Conservation (phyloP, 805 yeast genomes). For the Myxozyma kluyveri region DNA sequence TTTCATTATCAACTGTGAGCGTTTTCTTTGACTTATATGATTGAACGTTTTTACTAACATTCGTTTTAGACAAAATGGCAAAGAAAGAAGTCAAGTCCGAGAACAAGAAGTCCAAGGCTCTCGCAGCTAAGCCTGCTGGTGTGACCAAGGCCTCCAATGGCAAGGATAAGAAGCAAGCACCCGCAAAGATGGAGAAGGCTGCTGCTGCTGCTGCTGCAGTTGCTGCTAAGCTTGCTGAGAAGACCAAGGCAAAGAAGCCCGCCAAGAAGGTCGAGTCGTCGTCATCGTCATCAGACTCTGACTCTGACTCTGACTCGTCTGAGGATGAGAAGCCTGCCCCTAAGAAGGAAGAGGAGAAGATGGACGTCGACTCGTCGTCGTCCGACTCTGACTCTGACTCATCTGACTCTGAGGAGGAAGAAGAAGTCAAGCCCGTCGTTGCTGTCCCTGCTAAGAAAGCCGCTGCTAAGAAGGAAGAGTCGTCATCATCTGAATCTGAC, state of each 20-base stretch:
- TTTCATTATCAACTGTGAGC: too few relatives aligned
- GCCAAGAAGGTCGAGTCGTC: slow-evolving; percentile 11
- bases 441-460: slow-evolving; percentile 1
- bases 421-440: too few relatives aligned
- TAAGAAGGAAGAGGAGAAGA: slow-evolving; percentile 22
- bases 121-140: slow-evolving; percentile 29
- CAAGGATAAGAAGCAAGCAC: slow-evolving; percentile 26
- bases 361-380: slow-evolving; percentile 8
- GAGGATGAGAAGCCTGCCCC: slow-evolving; percentile 34
- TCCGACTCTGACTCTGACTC: slow-evolving; percentile 33
- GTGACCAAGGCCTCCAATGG: slow-evolving; percentile 25
- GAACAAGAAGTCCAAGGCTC: slow-evolving; percentile 18
- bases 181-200: slow-evolving; percentile 30
- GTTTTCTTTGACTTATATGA: too few relatives aligned
- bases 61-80: slow-evolving; percentile 14
- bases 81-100: slow-evolving; percentile 7
- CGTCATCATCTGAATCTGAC: slow-evolving; percentile 1
- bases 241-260: slow-evolving; percentile 35
- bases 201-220: slow-evolving; percentile 31
- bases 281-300: slow-evolving; percentile 38
- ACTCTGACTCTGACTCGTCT: slow-evolving; percentile 34
- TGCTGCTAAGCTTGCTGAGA: slow-evolving; percentile 38
- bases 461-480: slow-evolving; percentile 6
- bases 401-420: slow-evolving; percentile 2
- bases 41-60: too few relatives aligned